Conservation (phyloP, 2,329 filamentous ascomycete species). For the Fulvia fulva region DNA sequence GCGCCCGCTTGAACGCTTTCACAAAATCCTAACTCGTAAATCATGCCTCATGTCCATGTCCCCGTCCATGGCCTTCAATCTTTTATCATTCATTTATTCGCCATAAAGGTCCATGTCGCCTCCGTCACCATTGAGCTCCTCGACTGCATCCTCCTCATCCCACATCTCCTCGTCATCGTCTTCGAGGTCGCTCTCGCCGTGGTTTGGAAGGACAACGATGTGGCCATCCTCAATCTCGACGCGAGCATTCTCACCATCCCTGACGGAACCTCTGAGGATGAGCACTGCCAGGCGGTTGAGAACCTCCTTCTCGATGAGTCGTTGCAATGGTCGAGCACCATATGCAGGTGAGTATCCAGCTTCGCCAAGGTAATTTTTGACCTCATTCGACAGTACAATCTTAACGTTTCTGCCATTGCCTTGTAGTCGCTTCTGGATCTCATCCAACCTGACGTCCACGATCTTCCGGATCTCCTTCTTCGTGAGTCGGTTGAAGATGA, state of each 20-base stretch:
- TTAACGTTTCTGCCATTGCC: constrained; percentile 78
- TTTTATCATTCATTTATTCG: constrained; percentile 16
- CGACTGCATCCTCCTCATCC: constrained; percentile 69
- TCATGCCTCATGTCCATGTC: not conserved
- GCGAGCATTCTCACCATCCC: constrained; percentile 76
- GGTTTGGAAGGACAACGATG: constrained; percentile 79
- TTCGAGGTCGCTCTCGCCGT: constrained; percentile 57
- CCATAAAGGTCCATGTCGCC: constrained; percentile 63
- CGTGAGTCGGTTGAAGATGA: constrained; percentile 97
- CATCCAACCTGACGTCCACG: constrained; percentile 79
- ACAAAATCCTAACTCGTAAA: not conserved
- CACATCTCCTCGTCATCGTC: constrained; percentile 63
- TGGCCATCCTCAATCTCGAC: constrained; percentile 77
- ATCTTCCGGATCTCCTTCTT: constrained; percentile 88
- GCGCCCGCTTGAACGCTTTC: constrained; percentile 20
- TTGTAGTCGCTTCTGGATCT: constrained; percentile 88
- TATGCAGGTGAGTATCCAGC: constrained; percentile 95
- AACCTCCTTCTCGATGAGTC: constrained; percentile 95
- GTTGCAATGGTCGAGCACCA: constrained; percentile 79
- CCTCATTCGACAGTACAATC: constrained; percentile 79
- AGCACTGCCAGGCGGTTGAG: constrained; percentile 89
- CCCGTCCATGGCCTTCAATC: not conserved
- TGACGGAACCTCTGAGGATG: constrained; percentile 78
- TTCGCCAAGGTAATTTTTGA: constrained; percentile 87
- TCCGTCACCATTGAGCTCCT: constrained; percentile 58